Evolutionary conservation across 176 grass and related monocot species (phyloP), one percentile per base, ranked within the genome.

Genomic region (Echinochloa phyllopogon): DNA sequence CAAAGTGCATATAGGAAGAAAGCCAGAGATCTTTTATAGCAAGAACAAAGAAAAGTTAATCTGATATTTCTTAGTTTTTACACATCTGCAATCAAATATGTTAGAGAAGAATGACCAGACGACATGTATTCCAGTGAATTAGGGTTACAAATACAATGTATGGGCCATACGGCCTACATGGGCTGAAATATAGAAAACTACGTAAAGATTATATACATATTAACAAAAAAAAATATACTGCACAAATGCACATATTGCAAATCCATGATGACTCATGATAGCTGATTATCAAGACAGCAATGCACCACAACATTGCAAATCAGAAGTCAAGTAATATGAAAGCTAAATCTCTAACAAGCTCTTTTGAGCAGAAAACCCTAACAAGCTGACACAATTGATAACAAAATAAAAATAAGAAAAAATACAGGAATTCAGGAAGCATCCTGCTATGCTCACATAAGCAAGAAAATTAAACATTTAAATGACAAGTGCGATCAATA

Each of bases 401-500:
- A 57, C 43, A 33, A 33, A 33, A 33, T 33, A 33, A 33, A 2
- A 33, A 33, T 33, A 33, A 33, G 29, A 33, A 33, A 33, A 33
- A 33, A 33, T 33, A 33, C 29, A 33, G 29, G 29, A 33, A 33
- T 33, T 33, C 29, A 75, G 8, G 16, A 78, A 83, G 79, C 74
- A 86, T 20, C 24, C 56, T 78, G 61, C 48, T 69, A 48, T 9
- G 38, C 43, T 69, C 49, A 83, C 47, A 78, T 67, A 36, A 60
- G 21, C 3, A 76, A 39, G 25, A 3, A 4, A 24, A 13, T 18
- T 2, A 69, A 74, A 80, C 16, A 11, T 60, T 52, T 29, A 70
- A 23, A 47, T 74, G 56, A 77, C 8, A 81, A 65, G 51, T 38
- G 47, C 10, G 42, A 65, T 24, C 21, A 62, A 78, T 97, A 98